Percentiles rank a stretch among this genome's conserved stretches.
These are phyloP conservation scores for Bimuria novae-zelandiae DNA, from an alignment of 2,329 filamentous ascomycete genomes.

Conservation along the genomic window DNA sequence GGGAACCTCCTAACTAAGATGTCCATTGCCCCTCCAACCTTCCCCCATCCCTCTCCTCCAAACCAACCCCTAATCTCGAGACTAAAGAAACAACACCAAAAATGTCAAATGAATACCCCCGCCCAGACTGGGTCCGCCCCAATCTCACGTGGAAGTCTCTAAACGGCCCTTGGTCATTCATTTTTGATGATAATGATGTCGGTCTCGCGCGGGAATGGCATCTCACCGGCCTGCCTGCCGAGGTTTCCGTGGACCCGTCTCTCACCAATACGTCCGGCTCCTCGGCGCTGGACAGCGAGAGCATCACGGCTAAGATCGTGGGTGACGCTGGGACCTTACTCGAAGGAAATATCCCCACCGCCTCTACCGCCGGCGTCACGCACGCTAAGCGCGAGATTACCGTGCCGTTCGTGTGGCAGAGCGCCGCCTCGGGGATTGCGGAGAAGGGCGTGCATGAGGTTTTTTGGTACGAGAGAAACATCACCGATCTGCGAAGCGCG, in stretches of 20 bases:
- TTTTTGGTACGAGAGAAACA: conserved; percentile 65
- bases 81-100: neutral
- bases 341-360: conserved; percentile 52
- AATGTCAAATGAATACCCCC: conserved; percentile 55
- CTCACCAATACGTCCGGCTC: conserved; percentile 16
- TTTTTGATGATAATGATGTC: conserved; percentile 67
- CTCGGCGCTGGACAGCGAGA: conserved; percentile 33
- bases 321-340: conserved; percentile 55
- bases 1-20: too few species aligned
- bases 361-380: conserved; percentile 29
- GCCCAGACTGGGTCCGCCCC: conserved; percentile 66
- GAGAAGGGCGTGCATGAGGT: conserved; percentile 68
- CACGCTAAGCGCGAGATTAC: conserved; percentile 59
- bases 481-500: conserved; percentile 56
- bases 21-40: neutral
- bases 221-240: conserved; percentile 54
- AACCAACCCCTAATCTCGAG: neutral
- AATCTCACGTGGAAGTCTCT: conserved; percentile 63
- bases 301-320: conserved; percentile 54
- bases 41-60: neutral
- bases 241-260: conserved; percentile 36
- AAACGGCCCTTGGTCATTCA: conserved; percentile 66
- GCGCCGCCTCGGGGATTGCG: conserved; percentile 65
- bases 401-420: conserved; percentile 70
- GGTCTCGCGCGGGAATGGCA: conserved; percentile 62